These are phyloP conservation scores for Pyropia yezoensis DNA, from an alignment of 23 red algal genomes.

Conservation along the genomic window DNA sequence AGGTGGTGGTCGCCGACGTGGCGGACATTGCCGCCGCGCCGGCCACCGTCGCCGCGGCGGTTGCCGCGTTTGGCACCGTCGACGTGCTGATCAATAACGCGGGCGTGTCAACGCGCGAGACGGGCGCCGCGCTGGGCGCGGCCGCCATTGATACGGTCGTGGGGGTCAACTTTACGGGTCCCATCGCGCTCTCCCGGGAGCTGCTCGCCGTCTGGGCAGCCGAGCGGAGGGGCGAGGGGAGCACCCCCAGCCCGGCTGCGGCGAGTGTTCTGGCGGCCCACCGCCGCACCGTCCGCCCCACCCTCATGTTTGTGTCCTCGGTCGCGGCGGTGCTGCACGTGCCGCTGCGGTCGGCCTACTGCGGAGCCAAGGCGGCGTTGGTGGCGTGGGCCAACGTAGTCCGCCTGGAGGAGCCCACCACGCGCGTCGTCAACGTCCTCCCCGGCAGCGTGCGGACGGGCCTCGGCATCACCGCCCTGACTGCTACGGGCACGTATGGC, in stretches of 20 bases:
- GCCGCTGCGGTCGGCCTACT: slow-evolving; percentile 30
- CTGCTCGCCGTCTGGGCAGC: slow-evolving; percentile 22
- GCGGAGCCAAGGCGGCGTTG: slow-evolving; percentile 44
- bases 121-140: slow-evolving; percentile 12
- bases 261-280: not conserved
- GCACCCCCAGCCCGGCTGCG: not conserved
- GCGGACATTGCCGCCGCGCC: not conserved
- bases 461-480: slow-evolving; percentile 19
- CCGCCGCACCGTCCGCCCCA: not conserved
- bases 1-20: slow-evolving; percentile 15
- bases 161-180: slow-evolving; percentile 25
- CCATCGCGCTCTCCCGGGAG: slow-evolving; percentile 32
- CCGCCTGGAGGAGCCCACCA: slow-evolving; percentile 8
- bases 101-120: slow-evolving; percentile 15
- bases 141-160: slow-evolving; percentile 14
- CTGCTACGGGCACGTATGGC: slow-evolving; percentile 32
- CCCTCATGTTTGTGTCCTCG: slow-evolving; percentile 46
- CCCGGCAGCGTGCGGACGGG: slow-evolving; percentile 46
- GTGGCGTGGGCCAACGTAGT: slow-evolving; percentile 19
- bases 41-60: slow-evolving; percentile 5
- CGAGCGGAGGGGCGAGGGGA: slow-evolving; percentile 10
- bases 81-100: slow-evolving; percentile 71
- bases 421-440: slow-evolving; percentile 26
- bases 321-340: slow-evolving; percentile 20
- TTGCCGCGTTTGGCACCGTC: slow-evolving; percentile 11